These are phyloP conservation scores for Raffaelea albimanens DNA, from an alignment of 2,329 filamentous ascomycete species.

Conservation along the genomic window DNA sequence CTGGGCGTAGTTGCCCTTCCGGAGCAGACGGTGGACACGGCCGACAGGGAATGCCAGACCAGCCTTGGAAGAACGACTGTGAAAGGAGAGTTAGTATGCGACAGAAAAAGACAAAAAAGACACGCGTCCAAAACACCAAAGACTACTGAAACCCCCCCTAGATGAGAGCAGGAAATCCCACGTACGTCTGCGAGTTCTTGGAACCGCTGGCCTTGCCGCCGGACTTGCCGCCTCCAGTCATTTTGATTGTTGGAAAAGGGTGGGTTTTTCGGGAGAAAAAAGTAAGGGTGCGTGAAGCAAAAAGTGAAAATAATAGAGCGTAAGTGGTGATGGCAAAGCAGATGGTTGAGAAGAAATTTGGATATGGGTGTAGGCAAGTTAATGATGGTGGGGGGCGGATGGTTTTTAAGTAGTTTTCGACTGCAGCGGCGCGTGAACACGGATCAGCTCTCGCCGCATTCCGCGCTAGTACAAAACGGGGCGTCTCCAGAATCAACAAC, in stretches of 20 bases:
- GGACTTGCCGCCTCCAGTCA: conserved; percentile 99
- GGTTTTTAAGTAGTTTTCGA: conserved; percentile 49
- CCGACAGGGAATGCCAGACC: conserved; percentile 98
- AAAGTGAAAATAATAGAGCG: conserved; percentile 16
- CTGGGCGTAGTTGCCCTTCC: conserved; percentile 99
- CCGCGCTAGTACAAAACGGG: conserved; percentile 22
- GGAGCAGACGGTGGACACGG: conserved; percentile 98
- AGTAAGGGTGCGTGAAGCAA: conserved; percentile 19
- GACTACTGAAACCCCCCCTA: conserved; percentile 4
- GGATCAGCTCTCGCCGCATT: conserved; percentile 32
- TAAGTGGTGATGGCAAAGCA: conserved; percentile 19
- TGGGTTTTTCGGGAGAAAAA: conserved; percentile 17
- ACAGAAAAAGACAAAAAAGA: conserved; percentile 3
- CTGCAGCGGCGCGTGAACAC: conserved; percentile 32
- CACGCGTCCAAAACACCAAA: conserved; percentile 29
- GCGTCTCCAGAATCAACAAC: background rate
- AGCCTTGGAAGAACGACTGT: conserved; percentile 94
- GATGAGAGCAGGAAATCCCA: conserved; percentile 20
- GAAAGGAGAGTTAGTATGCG: conserved; percentile 25
- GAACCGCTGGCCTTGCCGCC: conserved; percentile 98
- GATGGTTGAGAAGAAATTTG: conserved; percentile 29
- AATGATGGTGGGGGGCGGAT: conserved; percentile 30
- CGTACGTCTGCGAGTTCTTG: conserved; percentile 99
- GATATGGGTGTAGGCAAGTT: conserved; percentile 23
- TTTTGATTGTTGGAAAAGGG: conserved; percentile 55